phyloP scores from a whole-genome alignment of 805 yeast genomes.

The Yarrowia sp. region DNA sequence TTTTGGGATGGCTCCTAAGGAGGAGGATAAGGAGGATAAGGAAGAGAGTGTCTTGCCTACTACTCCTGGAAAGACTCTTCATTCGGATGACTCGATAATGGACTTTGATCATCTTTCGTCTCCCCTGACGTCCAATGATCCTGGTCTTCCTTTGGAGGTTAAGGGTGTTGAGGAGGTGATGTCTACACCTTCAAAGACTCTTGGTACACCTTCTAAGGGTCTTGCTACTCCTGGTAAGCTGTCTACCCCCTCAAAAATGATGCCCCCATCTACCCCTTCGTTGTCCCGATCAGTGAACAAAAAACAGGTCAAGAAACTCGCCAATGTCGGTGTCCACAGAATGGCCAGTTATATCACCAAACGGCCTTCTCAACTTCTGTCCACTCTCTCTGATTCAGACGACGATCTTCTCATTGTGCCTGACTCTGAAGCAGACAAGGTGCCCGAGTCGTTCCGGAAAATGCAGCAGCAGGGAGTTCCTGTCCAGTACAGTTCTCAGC shows the following conservation, averaged over 20 bases:
- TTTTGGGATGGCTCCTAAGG: background rate
- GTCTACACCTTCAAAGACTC: too few relatives aligned
- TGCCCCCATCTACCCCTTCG: background rate
- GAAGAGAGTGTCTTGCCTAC: background rate
- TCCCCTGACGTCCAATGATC: conserved; percentile 5
- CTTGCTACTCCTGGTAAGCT: too few relatives aligned
- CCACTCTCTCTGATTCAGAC: conserved; percentile 9
- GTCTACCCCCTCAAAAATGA: background rate
- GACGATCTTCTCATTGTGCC: conserved; percentile 4
- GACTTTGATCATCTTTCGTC: background rate
- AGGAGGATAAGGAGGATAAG: background rate
- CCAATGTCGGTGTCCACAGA: conserved; percentile 8
- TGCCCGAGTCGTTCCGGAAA: conserved; percentile 5
- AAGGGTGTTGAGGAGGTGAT: too few relatives aligned
- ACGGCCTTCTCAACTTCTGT: background rate
- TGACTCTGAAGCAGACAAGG: conserved; percentile 13
- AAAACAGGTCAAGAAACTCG: conserved; percentile 12
- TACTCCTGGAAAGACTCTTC: background rate
- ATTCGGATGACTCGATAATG: conserved; percentile 1
- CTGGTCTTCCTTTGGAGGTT: background rate
- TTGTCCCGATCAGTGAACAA: conserved; percentile 7
- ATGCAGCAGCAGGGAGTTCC: conserved; percentile 13
- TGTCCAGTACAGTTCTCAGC: background rate
- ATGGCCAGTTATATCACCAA: conserved; percentile 14
- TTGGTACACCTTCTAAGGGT: too few relatives aligned